Base-by-base conservation (phyloP, 148 eudicot genomes). In the Cornus controversa region DNA sequence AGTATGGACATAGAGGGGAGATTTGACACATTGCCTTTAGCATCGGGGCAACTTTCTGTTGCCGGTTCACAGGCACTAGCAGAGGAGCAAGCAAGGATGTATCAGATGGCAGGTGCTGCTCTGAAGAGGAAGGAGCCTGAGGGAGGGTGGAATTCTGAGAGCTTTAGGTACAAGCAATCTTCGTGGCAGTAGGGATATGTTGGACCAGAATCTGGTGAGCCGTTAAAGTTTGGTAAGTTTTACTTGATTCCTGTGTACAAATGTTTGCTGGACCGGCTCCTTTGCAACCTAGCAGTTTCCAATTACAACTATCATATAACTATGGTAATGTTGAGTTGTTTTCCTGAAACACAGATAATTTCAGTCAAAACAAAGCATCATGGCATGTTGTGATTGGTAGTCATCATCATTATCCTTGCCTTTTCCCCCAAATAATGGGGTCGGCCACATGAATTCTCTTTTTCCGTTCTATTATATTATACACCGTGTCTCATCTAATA, bases 121-220 rank as follows among this genome's bases (percentile, higher is more conserved):
- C 14, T 85, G 78, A 93, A 91, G 81, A 90, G 96, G 79, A 91
- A 89, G 79, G 99, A 95, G 65, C 96, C 91, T 6, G 96, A 94
- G 7, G 92, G 97, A 29, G 93, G 93, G 24, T 85, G 93, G 93
- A 86, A 84, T 53, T 26, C 82, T 65, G 94, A 95, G 63, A 86
- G 84, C 80, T 78, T 84, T 78, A 86, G 87, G 84, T 85, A 69
- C 82, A 93, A 85, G 81, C 96, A 89, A 63, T 80, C 91, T 54
- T 86, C 94, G n/a, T 90, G 96, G 96, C 94, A 86, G 83, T 90
- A 83, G 79, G 75, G 65, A 47, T 54, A 57, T 23, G 27, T 75
- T 68, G 64, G 70, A 50, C 73, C 50, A 18, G 64, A 47, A 65
- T 70, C 65, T 64, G 42, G 36, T n/a, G 23, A 28, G 40, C 64